Evolutionary conservation across 805 yeast genomes (phyloP).

Genomic region (Wickerhamiella hasegawae): DNA sequence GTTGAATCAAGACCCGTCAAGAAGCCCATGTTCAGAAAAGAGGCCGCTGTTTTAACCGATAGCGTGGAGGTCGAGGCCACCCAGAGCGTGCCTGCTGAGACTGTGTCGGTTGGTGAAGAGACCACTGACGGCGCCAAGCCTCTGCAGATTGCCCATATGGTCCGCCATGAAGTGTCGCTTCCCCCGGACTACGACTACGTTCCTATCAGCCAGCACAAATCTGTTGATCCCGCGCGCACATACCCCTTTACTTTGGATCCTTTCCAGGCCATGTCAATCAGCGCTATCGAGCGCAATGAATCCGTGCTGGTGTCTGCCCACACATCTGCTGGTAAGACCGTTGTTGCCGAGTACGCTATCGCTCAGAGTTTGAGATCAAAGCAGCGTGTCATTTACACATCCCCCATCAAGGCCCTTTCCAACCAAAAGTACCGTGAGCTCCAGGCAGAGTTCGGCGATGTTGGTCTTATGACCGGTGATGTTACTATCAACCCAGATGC

Average conservation of each 20-base stretch:
- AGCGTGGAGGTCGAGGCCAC: constrained; percentile 15
- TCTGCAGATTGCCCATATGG: constrained; percentile 43
- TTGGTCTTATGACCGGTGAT: constrained; percentile 98
- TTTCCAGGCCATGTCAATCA: constrained; percentile 90
- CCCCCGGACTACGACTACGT: constrained; percentile 81
- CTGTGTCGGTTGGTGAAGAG: not conserved
- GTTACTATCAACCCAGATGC: constrained; percentile 98
- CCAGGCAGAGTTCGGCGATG: constrained; percentile 86
- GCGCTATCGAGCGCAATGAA: constrained; percentile 89
- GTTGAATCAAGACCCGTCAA: not conserved
- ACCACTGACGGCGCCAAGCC: not conserved
- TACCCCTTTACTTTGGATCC: constrained; percentile 93
- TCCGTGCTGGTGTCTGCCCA: constrained; percentile 95
- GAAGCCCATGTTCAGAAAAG: not conserved
- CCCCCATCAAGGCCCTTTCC: constrained; percentile 88
- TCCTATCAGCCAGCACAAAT: constrained; percentile 78
- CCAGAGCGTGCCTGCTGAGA: constrained; percentile 4
- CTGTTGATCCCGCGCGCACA: constrained; percentile 63
- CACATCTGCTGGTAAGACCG: constrained; percentile 95
- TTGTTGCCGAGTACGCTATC: constrained; percentile 92
- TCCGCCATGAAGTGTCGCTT: constrained; percentile 92
- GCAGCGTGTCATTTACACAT: constrained; percentile 87
- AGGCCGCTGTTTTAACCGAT: constrained; percentile 12
- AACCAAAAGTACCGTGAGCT: constrained; percentile 90
- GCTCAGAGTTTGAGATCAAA: constrained; percentile 86